Base-by-base conservation (phyloP, 2,329 filamentous ascomycete species). In the Periconia macrospinosa region DNA sequence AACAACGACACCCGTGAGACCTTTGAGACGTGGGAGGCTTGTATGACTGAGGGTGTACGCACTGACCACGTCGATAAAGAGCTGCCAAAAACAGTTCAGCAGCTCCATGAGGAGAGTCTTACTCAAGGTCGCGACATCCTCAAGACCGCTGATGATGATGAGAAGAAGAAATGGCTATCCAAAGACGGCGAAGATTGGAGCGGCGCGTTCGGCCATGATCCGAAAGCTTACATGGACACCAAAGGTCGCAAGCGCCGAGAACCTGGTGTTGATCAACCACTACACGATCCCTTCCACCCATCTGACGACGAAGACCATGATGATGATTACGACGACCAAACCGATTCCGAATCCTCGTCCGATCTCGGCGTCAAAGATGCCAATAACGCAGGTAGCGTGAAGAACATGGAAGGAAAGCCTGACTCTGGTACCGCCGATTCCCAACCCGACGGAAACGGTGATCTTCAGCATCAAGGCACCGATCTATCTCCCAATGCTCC, bases 11-110 rank as follows among this genome's bases (percentile, higher is more conserved):
- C 89, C 1, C 87, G 93, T 30, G 94, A 97, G 78, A 97, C 92
- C 0, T 96, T 91, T 59, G 93, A 97, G 76, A 90, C 89, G 0
- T 97, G 92, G 91, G 92, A 97, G 73, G 90, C 92, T 0, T 97
- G 93, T 71, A 85, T 89, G 41, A 86, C 91, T 0, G 92, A 97
- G 72, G 93, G 93, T 13, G 90, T 96, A 0, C 86, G 94, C 2
- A 76, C 81, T 14, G 83, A 86, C 51, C 82, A 85, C 27, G 91
- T 97, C 1, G 78, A 83, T 10, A 82, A 86, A 20, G 88, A 95
- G 65, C 79, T 96, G 0, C 90, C 92, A 0, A 84, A 86, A 1
- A 76, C 83, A 11, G 82, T 93, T 0, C 85, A 89, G 71, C 82
- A 88, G 63, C 79, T 96, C 11, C 93, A 97, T 70, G 90, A 96